Conservation (phyloP, 768 basidiomycete species). For the Tulasnella sp. region DNA sequence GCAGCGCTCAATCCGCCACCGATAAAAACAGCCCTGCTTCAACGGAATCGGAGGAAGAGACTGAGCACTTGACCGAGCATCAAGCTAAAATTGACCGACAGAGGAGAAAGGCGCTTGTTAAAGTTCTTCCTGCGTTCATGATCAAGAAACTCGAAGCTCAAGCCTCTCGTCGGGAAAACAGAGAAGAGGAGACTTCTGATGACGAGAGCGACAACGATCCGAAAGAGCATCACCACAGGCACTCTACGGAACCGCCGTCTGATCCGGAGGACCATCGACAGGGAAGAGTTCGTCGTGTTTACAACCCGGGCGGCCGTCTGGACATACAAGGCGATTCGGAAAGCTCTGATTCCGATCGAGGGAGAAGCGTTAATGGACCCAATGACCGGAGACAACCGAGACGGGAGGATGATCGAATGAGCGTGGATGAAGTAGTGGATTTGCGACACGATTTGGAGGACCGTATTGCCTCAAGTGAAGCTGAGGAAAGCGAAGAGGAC, state of each 20-base stretch:
- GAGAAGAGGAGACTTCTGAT: neutral
- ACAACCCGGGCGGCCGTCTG: conserved; percentile 25
- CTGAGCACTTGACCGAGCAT: conserved; percentile 27
- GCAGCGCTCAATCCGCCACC: conserved; percentile 7
- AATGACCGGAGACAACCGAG: neutral
- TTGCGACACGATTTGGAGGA: neutral
- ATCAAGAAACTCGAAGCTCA: conserved; percentile 38
- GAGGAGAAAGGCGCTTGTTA: conserved; percentile 41
- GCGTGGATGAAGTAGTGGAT: neutral
- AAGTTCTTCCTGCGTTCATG: conserved; percentile 57
- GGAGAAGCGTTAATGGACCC: neutral
- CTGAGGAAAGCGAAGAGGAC: conserved; percentile 34
- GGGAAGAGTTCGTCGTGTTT: conserved; percentile 25
- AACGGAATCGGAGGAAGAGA: conserved; percentile 31
- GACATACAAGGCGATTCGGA: conserved; percentile 62
- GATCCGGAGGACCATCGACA: conserved; percentile 21
- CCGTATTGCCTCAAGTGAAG: conserved; percentile 35
- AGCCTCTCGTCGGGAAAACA: neutral
- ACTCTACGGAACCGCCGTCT: conserved; percentile 12
- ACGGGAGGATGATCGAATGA: neutral
- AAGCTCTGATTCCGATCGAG: conserved; percentile 40
- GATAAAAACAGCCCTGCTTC: neutral
- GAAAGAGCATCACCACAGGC: conserved; percentile 25
- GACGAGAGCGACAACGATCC: conserved; percentile 18
- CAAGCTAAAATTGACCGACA: conserved; percentile 35